Conservation (phyloP, 2,329 filamentous ascomycete species). For the Fusarium nodosum region DNA sequence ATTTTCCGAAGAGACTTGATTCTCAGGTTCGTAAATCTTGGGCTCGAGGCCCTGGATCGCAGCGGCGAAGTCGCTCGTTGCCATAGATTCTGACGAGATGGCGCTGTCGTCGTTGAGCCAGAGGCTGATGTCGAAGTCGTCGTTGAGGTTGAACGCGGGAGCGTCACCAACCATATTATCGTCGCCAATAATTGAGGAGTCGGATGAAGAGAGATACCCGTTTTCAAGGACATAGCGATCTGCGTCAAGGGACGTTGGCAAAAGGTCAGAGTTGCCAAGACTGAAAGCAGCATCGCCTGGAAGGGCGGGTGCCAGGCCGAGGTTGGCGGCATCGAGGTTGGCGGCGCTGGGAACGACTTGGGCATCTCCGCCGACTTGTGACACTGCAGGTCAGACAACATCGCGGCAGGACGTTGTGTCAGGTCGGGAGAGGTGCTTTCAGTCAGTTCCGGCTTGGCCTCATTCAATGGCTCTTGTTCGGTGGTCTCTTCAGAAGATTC, state of each 20-base stretch:
- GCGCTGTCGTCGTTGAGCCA: slow-evolving; percentile 68
- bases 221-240: slow-evolving; percentile 83
- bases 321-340: slow-evolving; percentile 56
- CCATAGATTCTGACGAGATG: slow-evolving; percentile 62
- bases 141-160: slow-evolving; percentile 63
- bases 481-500: slow-evolving; percentile 55
- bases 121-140: slow-evolving; percentile 66
- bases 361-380: slow-evolving; percentile 84
- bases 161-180: slow-evolving; percentile 75
- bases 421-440: slow-evolving; percentile 76
- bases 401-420: slow-evolving; percentile 99
- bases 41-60: slow-evolving; percentile 66
- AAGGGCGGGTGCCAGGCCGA: slow-evolving; percentile 66
- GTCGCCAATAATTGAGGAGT: slow-evolving; percentile 74
- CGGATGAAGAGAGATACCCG: slow-evolving; percentile 80
- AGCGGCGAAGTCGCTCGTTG: slow-evolving; percentile 65
- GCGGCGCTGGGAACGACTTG: slow-evolving; percentile 61
- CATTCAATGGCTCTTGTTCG: slow-evolving; percentile 49
- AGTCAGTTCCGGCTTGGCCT: slow-evolving; percentile 48
- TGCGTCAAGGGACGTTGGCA: slow-evolving; percentile 77
- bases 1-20: slow-evolving; percentile 73
- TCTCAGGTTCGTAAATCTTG: slow-evolving; percentile 70
- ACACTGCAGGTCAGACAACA: slow-evolving; percentile 99
- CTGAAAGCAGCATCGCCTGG: slow-evolving; percentile 73
- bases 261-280: slow-evolving; percentile 77